phyloP scores from a whole-genome alignment of 2,329 filamentous ascomycete genomes.

The Epichloe glyceriae region DNA sequence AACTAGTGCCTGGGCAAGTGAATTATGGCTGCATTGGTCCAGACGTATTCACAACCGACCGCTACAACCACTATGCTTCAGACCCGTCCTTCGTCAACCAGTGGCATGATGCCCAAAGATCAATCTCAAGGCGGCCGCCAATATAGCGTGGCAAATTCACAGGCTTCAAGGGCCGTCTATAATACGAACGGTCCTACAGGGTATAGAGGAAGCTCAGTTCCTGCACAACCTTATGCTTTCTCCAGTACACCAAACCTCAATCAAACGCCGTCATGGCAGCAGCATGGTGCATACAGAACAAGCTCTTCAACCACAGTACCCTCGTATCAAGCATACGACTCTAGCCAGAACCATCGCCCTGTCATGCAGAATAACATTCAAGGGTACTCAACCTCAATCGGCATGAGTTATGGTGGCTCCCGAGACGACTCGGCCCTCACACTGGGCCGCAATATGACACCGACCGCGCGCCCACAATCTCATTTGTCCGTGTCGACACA shows the following conservation, averaged over 20 bases:
- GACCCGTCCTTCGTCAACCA: constrained; percentile 48
- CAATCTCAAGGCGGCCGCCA: constrained; percentile 38
- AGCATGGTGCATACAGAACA: constrained; percentile 33
- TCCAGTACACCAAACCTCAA: constrained; percentile 55
- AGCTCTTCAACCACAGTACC: constrained; percentile 31
- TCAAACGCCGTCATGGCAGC: constrained; percentile 39
- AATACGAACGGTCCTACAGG: constrained; percentile 23
- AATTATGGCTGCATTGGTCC: constrained; percentile 76
- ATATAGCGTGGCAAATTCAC: constrained; percentile 28
- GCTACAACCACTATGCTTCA: constrained; percentile 65
- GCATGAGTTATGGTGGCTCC: constrained; percentile 27
- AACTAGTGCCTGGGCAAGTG: not conserved
- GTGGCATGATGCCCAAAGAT: constrained; percentile 33
- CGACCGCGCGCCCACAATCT: constrained; percentile 30
- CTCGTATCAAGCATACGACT: constrained; percentile 16
- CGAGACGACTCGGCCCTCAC: constrained; percentile 40
- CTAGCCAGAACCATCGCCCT: constrained; percentile 10
- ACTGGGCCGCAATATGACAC: constrained; percentile 26
- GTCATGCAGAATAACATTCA: constrained; percentile 23
- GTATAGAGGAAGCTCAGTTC: constrained; percentile 43
- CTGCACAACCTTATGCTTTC: constrained; percentile 67
- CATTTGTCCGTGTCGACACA: constrained; percentile 28
- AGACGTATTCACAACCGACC: constrained; percentile 66
- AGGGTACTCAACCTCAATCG: constrained; percentile 24
- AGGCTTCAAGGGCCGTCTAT: constrained; percentile 19